Conservation (phyloP, 73 alveolate genomes). For the Paramecium bursaria region DNA sequence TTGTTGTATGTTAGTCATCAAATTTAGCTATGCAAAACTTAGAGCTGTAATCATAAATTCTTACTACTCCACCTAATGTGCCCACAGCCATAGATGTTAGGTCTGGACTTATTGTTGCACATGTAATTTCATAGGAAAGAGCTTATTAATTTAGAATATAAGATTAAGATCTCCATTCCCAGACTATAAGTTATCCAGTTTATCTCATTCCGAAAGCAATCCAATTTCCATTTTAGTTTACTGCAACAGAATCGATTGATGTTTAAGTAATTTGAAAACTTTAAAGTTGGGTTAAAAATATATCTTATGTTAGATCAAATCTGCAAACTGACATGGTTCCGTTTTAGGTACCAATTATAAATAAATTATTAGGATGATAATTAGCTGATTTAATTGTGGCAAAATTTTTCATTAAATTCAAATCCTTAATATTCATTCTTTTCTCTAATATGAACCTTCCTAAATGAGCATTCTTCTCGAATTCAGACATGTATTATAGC, state of each 20-base stretch:
- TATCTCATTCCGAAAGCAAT: slow-evolving; percentile 88
- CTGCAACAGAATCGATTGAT: slow-evolving; percentile 82
- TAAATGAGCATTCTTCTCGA: slow-evolving; percentile 42
- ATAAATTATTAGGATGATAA: slow-evolving; percentile 75
- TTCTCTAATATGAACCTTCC: slow-evolving; percentile 87
- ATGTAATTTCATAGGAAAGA: slow-evolving; percentile 81
- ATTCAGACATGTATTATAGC: slow-evolving; percentile 46
- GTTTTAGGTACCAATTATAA: slow-evolving; percentile 86
- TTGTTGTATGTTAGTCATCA: slow-evolving; percentile 75
- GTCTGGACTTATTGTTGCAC: slow-evolving; percentile 84
- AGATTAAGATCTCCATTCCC: slow-evolving; percentile 97
- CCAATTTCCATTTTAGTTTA: slow-evolving; percentile 94
- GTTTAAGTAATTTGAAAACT: slow-evolving; percentile 88
- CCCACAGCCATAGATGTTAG: slow-evolving; percentile 92
- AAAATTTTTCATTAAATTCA: slow-evolving; percentile 61
- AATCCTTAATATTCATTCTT: slow-evolving; percentile 81
- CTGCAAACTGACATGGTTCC: slow-evolving; percentile 89
- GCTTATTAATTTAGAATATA: slow-evolving; percentile 92
- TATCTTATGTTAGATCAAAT: slow-evolving; percentile 68
- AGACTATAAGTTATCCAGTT: slow-evolving; percentile 91
- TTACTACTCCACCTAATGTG: slow-evolving; percentile 90
- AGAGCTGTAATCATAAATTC: slow-evolving; percentile 85
- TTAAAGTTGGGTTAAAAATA: slow-evolving; percentile 78
- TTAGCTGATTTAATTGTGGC: slow-evolving; percentile 81
- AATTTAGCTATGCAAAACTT: slow-evolving; percentile 83